Evolutionary conservation across 371 early-diverging fungal genomes (phyloP).

Genomic region (Synchytrium microbalum): DNA sequence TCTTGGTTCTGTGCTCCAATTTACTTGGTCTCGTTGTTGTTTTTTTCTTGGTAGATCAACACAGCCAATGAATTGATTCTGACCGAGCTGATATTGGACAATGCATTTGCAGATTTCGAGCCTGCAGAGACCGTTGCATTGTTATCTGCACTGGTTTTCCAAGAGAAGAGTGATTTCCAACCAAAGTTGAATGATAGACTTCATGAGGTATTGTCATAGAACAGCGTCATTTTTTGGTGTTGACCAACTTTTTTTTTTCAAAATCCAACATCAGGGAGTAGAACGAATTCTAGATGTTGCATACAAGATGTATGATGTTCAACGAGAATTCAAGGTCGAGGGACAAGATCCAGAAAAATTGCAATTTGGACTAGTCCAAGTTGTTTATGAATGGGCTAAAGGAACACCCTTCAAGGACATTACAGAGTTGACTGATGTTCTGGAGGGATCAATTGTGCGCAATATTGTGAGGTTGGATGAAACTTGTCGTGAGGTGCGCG

Average conservation of each 20-base stretch:
- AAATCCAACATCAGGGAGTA: constrained; percentile 80
- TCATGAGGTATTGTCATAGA: too few species aligned
- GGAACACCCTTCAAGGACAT: constrained; percentile 95
- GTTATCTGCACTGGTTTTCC: too few species aligned
- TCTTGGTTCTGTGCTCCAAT: too few species aligned
- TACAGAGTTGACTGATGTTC: constrained; percentile 92
- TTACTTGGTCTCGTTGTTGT: too few species aligned
- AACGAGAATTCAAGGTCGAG: constrained; percentile 49
- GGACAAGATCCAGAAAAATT: constrained; percentile 66
- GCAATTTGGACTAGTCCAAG: constrained; percentile 83
- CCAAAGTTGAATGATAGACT: constrained; percentile 9
- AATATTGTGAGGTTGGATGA: constrained; percentile 95
- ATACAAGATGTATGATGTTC: constrained; percentile 57
- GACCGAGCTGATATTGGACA: constrained; percentile 99
- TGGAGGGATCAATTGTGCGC: constrained; percentile 97
- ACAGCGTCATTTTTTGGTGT: too few species aligned
- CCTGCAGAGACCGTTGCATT: constrained; percentile 87
- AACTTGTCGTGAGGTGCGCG: constrained; percentile 87
- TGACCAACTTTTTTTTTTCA: too few species aligned
- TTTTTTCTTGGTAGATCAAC: too few species aligned
- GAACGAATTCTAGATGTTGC: constrained; percentile 77
- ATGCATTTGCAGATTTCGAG: constrained; percentile 90
- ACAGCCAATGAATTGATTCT: constrained; percentile 97
- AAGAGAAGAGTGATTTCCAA: too few species aligned
- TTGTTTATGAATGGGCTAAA: constrained; percentile 91